Base-by-base conservation (phyloP, 2,329 filamentous ascomycete species). In the Neopestalotiopsis rosae region DNA sequence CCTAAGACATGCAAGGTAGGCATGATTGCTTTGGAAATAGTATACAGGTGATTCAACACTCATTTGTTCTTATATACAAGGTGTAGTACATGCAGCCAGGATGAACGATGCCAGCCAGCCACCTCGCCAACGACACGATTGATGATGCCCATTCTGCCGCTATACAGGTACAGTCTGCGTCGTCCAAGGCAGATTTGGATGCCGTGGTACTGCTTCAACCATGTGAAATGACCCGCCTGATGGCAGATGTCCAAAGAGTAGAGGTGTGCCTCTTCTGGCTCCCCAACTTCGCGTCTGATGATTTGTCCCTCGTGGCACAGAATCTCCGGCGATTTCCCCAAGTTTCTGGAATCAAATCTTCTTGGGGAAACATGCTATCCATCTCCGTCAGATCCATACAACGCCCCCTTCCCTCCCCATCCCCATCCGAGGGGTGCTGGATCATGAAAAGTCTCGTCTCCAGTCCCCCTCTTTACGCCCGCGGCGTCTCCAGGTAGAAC, bases 401-500 rank as follows among this genome's bases (percentile, higher is more conserved):
- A 28, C 24, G 24, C 24, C 24, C 24, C 24, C 24, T 28, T 28
- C 24, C 24, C 3, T 28, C 24, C 24, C 24, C 24, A 28, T 28
- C 24, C 2, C 24, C 24, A 2, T 28, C 24, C 3, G 3, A 28
- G 24, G 2, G 24, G 24, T 28, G 24, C 24, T 28, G 24, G 24
- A 28, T 28, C 24, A 28, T 28, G 24, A 28, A 28, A 28, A 28
- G 24, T 28, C 24, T 28, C 24, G 24, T 28, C 24, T 28, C 24
- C 24, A 28, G 24, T 28, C 3, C 24, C 17, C 28, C 9, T 14
- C 28, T 28, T 30, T 34, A 34, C 30, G 32, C n/a, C 30, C 77
- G 78, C 30, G 77, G 74, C 78, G 81, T 91, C 86, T 97, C 94
- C 70, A 97, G 78, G 75, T 90, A 95, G 76, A 94, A 98, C 1